Evolutionary conservation across 2,329 filamentous ascomycete species (phyloP), one percentile per base, ranked within the genome.

Genomic region (Aureobasidium sp.): DNA sequence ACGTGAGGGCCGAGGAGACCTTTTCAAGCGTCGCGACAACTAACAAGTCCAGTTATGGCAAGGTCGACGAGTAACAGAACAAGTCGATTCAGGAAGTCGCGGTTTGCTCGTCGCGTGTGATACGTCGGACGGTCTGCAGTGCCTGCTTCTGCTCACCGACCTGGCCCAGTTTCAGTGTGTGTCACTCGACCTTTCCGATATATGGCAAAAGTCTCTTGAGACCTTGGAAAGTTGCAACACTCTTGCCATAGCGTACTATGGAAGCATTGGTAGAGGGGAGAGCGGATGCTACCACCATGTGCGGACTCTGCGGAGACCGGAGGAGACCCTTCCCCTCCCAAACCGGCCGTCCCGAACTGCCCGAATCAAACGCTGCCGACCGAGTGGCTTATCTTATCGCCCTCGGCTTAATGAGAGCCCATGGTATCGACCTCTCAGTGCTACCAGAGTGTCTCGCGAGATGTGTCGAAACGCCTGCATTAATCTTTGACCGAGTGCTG

Each of bases 301-400:
- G 21, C 21, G 21, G 16, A 21, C 21, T 21, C 21, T 44, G 53
- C 53, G 39, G 39, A 57, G 41, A 5, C 14, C 53, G 39, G 53
- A 39, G 29, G n/a, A 27, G 21, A 21, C 21, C 11, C 10, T 42
- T 32, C 50, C 50, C 34, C 50, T 54, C 50, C n/a, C 29, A 21
- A 42, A 32, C 9, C 14, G 50, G 50, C 1, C 37, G 25, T 41
- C 13, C 50, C 50, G 50, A 53, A 29, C 21, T 21, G 21, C 21
- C 21, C 21, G 21, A 21, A 21, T 21, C 21, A 21, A 54, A 27
- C 53, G 29, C 14, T 55, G 7, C 34, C 37, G 21, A 21, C 50
- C 37, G 10, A n/a, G 41, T 41, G 50, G 36, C 53, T 57, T 57
- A 57, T 57, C 53, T 57, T 57, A 57, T 57, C 53, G 53, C 39